Percentiles rank a stretch among this genome's conserved stretches.
phyloP scores from a whole-genome alignment of 2,329 filamentous ascomycete genomes.

The Thielaviopsis ethacetica region DNA sequence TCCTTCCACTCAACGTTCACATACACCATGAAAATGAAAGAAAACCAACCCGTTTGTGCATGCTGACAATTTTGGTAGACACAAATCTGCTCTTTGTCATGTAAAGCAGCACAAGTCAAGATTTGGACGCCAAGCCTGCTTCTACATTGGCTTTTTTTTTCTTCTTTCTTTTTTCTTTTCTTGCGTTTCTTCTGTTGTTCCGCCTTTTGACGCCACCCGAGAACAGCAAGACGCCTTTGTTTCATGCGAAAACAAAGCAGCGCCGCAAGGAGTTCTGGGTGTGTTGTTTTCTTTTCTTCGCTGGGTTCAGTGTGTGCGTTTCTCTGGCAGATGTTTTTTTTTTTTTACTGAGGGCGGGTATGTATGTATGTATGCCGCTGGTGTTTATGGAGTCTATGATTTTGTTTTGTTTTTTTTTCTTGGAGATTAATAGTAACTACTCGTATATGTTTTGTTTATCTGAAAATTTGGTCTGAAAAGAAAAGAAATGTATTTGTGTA shows the following conservation, averaged over 20 bases:
- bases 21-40: background rate
- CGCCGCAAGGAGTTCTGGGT: background rate
- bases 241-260: background rate
- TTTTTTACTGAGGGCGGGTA: background rate
- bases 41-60: conserved; percentile 4
- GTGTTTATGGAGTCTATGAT: conserved; percentile 7
- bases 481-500: too few relatives aligned
- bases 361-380: background rate
- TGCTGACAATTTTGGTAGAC: conserved; percentile 24
- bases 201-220: too few relatives aligned
- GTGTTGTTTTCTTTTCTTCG: background rate
- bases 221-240: too few relatives aligned
- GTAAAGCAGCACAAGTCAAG: conserved; percentile 22
- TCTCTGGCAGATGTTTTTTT: background rate
- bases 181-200: too few relatives aligned
- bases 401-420: background rate
- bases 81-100: conserved; percentile 48
- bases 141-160: too few relatives aligned
- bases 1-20: background rate
- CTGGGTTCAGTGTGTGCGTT: background rate
- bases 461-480: too few relatives aligned
- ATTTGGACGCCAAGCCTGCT: background rate
- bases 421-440: conserved; percentile 4
- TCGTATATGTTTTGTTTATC: background rate
- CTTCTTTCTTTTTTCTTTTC: too few relatives aligned